Evolutionary conservation across 805 yeast species (phyloP), one percentile per base, ranked within the genome.

Genomic region (Spathaspora boniae): DNA sequence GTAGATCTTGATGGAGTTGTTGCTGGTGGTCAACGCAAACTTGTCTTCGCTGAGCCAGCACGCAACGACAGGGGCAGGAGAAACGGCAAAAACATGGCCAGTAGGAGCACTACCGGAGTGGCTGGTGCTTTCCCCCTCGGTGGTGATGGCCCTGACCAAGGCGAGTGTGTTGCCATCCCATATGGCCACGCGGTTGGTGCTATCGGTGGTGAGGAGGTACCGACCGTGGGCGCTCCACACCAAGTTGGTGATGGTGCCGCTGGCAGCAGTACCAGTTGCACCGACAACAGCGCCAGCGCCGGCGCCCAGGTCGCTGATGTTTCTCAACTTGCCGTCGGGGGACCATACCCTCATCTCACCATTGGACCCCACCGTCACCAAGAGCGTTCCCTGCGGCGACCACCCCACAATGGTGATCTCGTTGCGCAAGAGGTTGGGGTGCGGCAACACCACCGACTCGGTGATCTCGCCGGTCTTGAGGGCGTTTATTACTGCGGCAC

Each of bases 281-380:
- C n/a, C n/a, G 1, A 87, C 68, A 0, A 89, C 32, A 6, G 36
- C 16, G 20, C 23, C 28, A 16, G 33, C 33, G 15, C 18, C 24
- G n/a, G 29, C 25, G 8, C 37, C 31, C 1, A 47, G 36, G 34
- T 56, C 62, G 23, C 63, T 63, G 12, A 66, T 52, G 41, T 78
- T 80, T 40, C 74, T 65, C 25, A 86, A 62, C 20, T 72, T 70
- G 0, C 95, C 95, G 31, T 77, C 81, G 0, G 74, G 66, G 8
- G 80, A 72, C 95, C 95, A 88, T n/a, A 85, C 64, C 37, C 91
- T 62, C 6, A 88, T 48, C 47, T 83, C 91, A 9, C 96, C 96
- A 48, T 71, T 71, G 36, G 71, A 76, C 2, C 80, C 70, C 3
- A 80, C 83, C 0, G 89, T 82, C 9, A 82, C 67, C 3, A 87